These are phyloP conservation scores for Abrus pulchellus DNA, from an alignment of 306 rosid species.

Conservation along the genomic window DNA sequence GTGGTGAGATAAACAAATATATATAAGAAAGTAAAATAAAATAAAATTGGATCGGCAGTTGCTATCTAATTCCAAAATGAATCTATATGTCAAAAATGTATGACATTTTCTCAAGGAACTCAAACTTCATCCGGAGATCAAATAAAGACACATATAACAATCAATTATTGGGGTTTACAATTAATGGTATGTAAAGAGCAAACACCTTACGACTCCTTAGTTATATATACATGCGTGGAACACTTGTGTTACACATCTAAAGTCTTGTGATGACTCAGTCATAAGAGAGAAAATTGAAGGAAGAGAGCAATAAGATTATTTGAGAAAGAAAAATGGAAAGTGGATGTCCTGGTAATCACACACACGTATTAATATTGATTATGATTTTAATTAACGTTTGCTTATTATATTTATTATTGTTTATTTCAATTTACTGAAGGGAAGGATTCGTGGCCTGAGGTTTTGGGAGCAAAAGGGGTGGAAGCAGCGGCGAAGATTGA, in stretches of 20 bases:
- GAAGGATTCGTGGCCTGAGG: constrained; percentile 60
- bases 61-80: not conserved
- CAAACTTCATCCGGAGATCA: not conserved
- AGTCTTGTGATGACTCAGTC: not conserved
- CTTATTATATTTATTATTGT: not conserved
- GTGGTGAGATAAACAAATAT: not conserved
- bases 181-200: not conserved
- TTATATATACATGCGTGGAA: not conserved
- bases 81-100: not conserved
- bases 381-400: not conserved
- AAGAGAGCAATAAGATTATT: not conserved
- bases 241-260: not conserved
- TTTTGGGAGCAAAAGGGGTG: constrained; percentile 49
- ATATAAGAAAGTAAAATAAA: not conserved
- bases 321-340: not conserved
- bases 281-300: constrained; percentile 20
- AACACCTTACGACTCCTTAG: constrained; percentile 1
- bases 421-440: constrained; percentile 21
- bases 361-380: not conserved
- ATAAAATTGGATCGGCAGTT: not conserved
- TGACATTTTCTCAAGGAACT: not conserved
- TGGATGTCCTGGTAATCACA: constrained; percentile 40
- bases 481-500: constrained; percentile 48
- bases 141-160: constrained; percentile 16
- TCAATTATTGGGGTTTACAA: constrained; percentile 12